Evolutionary conservation across 805 yeast species (phyloP).

Genomic region (Lachancea thermotolerans): DNA sequence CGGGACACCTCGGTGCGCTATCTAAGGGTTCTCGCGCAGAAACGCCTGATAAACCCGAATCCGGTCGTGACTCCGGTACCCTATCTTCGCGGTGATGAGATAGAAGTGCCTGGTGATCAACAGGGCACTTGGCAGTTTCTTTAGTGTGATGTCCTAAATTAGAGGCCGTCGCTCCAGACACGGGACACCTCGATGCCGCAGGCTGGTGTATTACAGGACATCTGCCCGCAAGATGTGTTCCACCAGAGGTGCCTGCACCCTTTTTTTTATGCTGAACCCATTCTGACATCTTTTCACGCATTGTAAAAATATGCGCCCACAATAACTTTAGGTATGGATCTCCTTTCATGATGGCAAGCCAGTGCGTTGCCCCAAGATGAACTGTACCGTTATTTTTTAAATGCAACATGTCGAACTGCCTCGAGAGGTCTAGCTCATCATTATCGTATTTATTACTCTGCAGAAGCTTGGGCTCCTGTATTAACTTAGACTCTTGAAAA

Average conservation of each 20-base stretch:
- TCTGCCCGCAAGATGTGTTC: slow-evolving; percentile 8
- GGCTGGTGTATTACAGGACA: slow-evolving; percentile 22
- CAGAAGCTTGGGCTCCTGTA: slow-evolving; percentile 5
- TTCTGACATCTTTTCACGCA: slow-evolving; percentile 34
- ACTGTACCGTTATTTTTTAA: slow-evolving; percentile 37
- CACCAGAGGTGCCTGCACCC: neutral
- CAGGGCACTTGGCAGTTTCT: slow-evolving; percentile 11
- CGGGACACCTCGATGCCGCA: slow-evolving; percentile 8
- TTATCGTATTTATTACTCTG: slow-evolving; percentile 21
- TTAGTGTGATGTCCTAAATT: neutral
- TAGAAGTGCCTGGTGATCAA: slow-evolving; percentile 20
- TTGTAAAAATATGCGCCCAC: slow-evolving; percentile 44
- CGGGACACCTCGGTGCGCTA: neutral
- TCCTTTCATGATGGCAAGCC: slow-evolving; percentile 54
- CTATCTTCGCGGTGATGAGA: neutral
- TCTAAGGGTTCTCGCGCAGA: neutral
- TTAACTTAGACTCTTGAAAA: neutral
- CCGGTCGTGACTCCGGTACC: neutral
- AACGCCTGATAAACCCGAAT: neutral
- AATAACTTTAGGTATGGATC: slow-evolving; percentile 49
- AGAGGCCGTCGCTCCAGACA: slow-evolving; percentile 1
- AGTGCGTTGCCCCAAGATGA: slow-evolving; percentile 47
- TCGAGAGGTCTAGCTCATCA: slow-evolving; percentile 35
- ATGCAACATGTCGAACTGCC: slow-evolving; percentile 41
- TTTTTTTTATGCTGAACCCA: slow-evolving; percentile 27